phyloP scores from a whole-genome alignment of 768 basidiomycete species.

The Clathrus columnatus region DNA sequence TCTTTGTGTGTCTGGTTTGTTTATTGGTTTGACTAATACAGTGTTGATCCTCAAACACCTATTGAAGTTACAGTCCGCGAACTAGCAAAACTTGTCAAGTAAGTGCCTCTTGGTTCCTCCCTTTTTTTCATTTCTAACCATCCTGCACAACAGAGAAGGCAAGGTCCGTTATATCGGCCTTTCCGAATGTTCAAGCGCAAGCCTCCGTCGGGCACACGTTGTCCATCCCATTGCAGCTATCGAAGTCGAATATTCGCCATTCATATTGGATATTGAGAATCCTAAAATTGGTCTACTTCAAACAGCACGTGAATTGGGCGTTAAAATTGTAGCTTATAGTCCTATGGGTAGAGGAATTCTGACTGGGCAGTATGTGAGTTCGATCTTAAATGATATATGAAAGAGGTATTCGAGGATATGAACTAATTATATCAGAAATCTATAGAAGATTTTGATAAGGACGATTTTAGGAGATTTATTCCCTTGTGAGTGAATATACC shows the following conservation, averaged over 20 bases:
- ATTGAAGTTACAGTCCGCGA: slow-evolving; percentile 33
- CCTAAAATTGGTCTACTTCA: slow-evolving; percentile 32
- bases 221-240: slow-evolving; percentile 43
- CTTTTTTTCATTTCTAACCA: slow-evolving; percentile 17
- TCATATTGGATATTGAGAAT: slow-evolving; percentile 40
- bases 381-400: slow-evolving; percentile 2
- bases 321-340: slow-evolving; percentile 41
- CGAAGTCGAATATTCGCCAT: slow-evolving; percentile 45
- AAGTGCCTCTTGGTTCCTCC: slow-evolving; percentile 6
- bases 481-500: slow-evolving; percentile 27
- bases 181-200: slow-evolving; percentile 39
- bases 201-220: slow-evolving; percentile 41
- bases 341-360: slow-evolving; percentile 47
- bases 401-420: slow-evolving; percentile 7
- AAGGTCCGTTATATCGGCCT: slow-evolving; percentile 46
- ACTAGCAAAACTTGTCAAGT: slow-evolving; percentile 47
- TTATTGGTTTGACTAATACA: slow-evolving; percentile 10
- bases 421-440: slow-evolving; percentile 22
- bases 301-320: slow-evolving; percentile 40
- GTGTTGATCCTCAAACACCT: slow-evolving; percentile 15
- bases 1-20: slow-evolving; percentile 14
- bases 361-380: slow-evolving; percentile 35
- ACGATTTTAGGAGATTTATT: slow-evolving; percentile 28
- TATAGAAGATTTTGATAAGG: slow-evolving; percentile 31
- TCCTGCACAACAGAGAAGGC: slow-evolving; percentile 28